Evolutionary conservation across 2,329 filamentous ascomycete genomes (phyloP).

Genomic region (Aspergillus hiratsukae): DNA sequence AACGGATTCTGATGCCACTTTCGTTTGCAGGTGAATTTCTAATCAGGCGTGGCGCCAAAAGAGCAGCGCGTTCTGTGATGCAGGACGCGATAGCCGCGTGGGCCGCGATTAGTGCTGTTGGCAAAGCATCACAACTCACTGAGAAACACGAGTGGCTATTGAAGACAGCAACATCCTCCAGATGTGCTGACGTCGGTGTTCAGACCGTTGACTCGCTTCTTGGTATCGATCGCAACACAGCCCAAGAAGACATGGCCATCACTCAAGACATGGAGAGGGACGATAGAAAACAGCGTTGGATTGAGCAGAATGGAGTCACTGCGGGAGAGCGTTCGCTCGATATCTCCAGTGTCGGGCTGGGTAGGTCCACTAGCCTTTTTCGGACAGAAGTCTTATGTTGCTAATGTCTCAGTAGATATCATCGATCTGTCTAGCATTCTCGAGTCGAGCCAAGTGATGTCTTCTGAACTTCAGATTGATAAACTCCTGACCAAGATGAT

Average conservation of each 20-base stretch:
- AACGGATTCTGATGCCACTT: slow-evolving; percentile 2
- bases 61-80: slow-evolving; percentile 55
- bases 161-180: slow-evolving; percentile 49
- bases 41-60: slow-evolving; percentile 52
- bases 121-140: slow-evolving; percentile 55
- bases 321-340: slow-evolving; percentile 37
- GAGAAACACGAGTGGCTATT: slow-evolving; percentile 60
- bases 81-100: slow-evolving; percentile 58
- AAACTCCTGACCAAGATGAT: slow-evolving; percentile 60
- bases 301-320: slow-evolving; percentile 39
- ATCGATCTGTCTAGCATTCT: slow-evolving; percentile 61
- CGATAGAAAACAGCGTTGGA: slow-evolving; percentile 39
- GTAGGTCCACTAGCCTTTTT: slow-evolving; percentile 16
- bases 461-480: slow-evolving; percentile 61
- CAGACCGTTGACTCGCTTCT: slow-evolving; percentile 53
- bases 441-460: slow-evolving; percentile 61
- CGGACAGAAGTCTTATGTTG: background rate
- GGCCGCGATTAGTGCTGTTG: slow-evolving; percentile 53
- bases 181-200: slow-evolving; percentile 51
- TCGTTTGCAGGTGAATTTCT: slow-evolving; percentile 46
- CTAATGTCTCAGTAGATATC: slow-evolving; percentile 49
- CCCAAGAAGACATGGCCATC: slow-evolving; percentile 26
- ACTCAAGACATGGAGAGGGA: slow-evolving; percentile 35
- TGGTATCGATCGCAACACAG: slow-evolving; percentile 33
- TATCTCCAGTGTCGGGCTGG: slow-evolving; percentile 39